Percentiles rank a stretch among this genome's conserved stretches.
These are phyloP conservation scores for Nakazawaea peltata DNA, from an alignment of 805 yeast genomes.

Conservation along the genomic window DNA sequence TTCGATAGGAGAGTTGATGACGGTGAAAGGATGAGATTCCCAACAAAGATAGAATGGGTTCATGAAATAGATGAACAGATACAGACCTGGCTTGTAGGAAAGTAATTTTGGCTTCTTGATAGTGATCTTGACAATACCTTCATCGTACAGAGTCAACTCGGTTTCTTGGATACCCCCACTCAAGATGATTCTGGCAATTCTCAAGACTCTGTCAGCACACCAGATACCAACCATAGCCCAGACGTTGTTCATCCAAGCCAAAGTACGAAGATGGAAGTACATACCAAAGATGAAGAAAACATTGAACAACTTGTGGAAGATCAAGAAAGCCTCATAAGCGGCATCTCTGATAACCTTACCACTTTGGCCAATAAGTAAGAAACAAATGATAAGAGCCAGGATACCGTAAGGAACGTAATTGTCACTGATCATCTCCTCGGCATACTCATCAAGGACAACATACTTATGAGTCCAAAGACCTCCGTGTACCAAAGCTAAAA, in stretches of 20 bases:
- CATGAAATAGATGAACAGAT: constrained; percentile 46
- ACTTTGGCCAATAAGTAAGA: constrained; percentile 14
- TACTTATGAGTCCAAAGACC: constrained; percentile 39
- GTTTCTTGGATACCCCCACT: constrained; percentile 18
- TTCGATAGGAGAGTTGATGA: constrained; percentile 23
- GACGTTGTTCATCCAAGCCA: constrained; percentile 37
- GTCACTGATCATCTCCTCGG: constrained; percentile 31
- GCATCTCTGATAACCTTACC: constrained; percentile 22
- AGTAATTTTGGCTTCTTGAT: constrained; percentile 14
- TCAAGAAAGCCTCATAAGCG: constrained; percentile 33
- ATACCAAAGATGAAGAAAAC: constrained; percentile 29
- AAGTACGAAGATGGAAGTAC: constrained; percentile 30
- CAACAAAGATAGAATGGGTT: constrained; percentile 36
- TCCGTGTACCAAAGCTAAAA: constrained; percentile 49
- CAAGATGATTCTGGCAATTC: constrained; percentile 24
- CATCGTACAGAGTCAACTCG: constrained; percentile 8
- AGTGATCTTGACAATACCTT: constrained; percentile 14
- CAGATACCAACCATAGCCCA: constrained; percentile 30
- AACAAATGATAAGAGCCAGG: constrained; percentile 12
- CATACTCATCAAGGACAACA: constrained; percentile 30
- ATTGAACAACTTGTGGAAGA: constrained; percentile 30
- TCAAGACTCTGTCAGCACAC: constrained; percentile 28
- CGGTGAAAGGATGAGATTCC: constrained; percentile 72
- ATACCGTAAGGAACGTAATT: constrained; percentile 35
- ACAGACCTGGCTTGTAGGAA: constrained; percentile 39